phyloP scores from a whole-genome alignment of 192 early-diverging fungal genomes.

The Coemansia sp. region DNA sequence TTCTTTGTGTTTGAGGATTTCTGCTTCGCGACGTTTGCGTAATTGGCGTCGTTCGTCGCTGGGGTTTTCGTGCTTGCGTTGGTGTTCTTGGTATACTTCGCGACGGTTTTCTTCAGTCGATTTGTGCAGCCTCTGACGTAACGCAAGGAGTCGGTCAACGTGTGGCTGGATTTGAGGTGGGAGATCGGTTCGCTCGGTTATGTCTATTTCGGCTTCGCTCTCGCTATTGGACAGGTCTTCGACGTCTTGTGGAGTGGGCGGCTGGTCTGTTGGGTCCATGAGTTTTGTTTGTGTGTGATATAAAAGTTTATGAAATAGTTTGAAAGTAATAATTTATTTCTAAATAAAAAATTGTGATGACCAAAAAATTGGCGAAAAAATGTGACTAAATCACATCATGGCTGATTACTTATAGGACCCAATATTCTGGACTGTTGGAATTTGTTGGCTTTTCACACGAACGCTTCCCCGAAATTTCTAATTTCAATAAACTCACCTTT shows the following conservation, averaged over 20 bases:
- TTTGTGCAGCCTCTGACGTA: slow-evolving; percentile 30
- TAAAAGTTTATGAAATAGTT: no score
- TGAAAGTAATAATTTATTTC: no score
- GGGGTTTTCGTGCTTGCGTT: slow-evolving; percentile 71
- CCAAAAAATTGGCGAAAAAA: background rate
- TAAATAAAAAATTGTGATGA: background rate
- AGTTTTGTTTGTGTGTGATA: no score
- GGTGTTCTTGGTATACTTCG: slow-evolving; percentile 77
- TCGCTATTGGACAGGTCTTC: slow-evolving; percentile 14
- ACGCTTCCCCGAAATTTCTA: background rate
- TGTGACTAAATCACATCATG: background rate
- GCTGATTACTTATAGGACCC: background rate
- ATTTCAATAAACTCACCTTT: no score
- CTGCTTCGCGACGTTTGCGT: slow-evolving; percentile 72
- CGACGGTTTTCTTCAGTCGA: slow-evolving; percentile 68
- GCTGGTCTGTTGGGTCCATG: background rate
- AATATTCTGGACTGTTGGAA: no score
- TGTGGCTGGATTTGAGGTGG: slow-evolving; percentile 33
- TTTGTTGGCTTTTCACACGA: background rate
- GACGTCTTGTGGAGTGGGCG: background rate
- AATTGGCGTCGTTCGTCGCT: slow-evolving; percentile 67
- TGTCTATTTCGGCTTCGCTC: slow-evolving; percentile 21
- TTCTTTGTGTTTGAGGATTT: slow-evolving; percentile 66
- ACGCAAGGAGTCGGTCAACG: slow-evolving; percentile 28
- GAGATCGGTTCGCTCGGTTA: slow-evolving; percentile 43